Conservation (phyloP, 164 flowering plant genomes). For the Tinospora cordifolia region DNA sequence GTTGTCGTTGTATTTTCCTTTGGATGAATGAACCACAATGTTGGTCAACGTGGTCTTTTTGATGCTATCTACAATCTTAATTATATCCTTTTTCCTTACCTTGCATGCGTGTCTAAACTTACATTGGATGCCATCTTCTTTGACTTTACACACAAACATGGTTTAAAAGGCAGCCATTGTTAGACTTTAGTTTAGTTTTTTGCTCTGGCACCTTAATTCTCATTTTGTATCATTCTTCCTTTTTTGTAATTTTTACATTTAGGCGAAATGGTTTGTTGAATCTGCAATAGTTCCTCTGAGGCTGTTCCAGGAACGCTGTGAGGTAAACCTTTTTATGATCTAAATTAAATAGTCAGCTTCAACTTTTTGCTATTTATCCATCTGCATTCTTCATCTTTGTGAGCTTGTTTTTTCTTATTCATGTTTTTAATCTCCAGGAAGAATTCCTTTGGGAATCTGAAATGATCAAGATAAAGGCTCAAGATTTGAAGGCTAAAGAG, state of each 20-base stretch:
- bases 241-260: constrained; percentile 2
- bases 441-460: constrained; percentile 95
- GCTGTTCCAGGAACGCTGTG: constrained; percentile 93
- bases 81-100: too few relatives aligned
- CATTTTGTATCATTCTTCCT: constrained; percentile 6
- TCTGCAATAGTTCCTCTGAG: constrained; percentile 68
- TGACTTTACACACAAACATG: too few relatives aligned
- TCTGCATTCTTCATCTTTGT: background rate
- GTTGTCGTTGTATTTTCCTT: too few relatives aligned
- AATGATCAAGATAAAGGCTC: constrained; percentile 92
- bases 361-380: background rate
- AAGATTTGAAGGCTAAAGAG: constrained; percentile 90
- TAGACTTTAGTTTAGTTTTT: too few relatives aligned
- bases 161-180: too few relatives aligned
- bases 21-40: too few relatives aligned
- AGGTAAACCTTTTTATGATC: constrained; percentile 35
- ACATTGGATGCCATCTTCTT: too few relatives aligned
- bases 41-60: too few relatives aligned
- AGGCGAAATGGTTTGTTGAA: constrained; percentile 93
- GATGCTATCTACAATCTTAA: too few relatives aligned
- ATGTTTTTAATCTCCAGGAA: constrained; percentile 40
- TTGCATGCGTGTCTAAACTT: too few relatives aligned
- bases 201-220: background rate
- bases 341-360: background rate
- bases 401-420: constrained; percentile 2